Percentiles rank a stretch among this genome's conserved stretches.
Evolutionary conservation across 768 basidiomycete species (phyloP).

Genomic region (Suillus occidentalis): DNA sequence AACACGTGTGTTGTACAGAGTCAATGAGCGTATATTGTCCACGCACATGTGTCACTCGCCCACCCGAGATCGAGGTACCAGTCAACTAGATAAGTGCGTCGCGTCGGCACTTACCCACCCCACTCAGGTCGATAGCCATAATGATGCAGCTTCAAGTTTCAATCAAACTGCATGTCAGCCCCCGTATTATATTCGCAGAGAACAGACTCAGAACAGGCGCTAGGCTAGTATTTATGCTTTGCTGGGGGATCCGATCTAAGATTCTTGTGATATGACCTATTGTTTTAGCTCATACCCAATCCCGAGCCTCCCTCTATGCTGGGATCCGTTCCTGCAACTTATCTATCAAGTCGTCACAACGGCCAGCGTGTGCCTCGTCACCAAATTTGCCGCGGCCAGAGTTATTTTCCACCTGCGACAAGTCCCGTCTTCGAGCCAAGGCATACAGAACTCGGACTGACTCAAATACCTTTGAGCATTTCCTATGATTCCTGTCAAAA

Average conservation of each 20-base stretch:
- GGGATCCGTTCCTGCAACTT: not conserved
- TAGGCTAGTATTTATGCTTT: not conserved
- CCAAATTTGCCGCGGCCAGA: not conserved
- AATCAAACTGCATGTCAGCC: not conserved
- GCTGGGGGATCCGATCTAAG: not conserved
- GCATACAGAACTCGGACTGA: not conserved
- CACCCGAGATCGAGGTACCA: not conserved
- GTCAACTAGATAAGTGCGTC: not conserved
- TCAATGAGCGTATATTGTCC: not conserved
- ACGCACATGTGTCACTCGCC: not conserved
- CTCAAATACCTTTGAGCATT: not conserved
- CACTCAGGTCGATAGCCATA: not conserved
- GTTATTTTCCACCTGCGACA: not conserved
- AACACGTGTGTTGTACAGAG: not conserved
- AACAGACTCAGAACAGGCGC: too few species aligned
- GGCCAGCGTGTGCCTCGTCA: not conserved
- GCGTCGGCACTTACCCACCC: not conserved
- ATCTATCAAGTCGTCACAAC: not conserved
- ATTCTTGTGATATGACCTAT: not conserved
- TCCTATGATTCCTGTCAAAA: not conserved
- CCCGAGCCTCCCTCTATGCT: not conserved
- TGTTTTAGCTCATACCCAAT: not conserved
- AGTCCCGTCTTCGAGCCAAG: not conserved
- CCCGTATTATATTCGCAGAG: not conserved
- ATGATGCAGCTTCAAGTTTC: not conserved